Conservation (phyloP, 176 grass and related monocot genomes). For the Oryza australiensis region DNA sequence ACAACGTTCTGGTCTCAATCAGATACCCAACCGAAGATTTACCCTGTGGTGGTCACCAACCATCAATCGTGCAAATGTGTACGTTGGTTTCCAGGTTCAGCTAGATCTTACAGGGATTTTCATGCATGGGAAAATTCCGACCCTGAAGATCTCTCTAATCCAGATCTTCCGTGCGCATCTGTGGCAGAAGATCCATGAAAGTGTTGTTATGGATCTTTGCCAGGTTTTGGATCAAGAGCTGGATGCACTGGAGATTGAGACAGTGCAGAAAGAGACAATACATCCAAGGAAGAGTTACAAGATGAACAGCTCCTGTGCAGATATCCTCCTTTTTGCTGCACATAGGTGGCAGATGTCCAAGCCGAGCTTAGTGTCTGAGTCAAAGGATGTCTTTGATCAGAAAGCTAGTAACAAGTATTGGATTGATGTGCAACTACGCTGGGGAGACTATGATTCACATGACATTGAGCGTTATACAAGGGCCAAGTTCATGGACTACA, state of each 20-base stretch:
- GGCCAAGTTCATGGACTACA: conserved; percentile 99
- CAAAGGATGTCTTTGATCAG: conserved; percentile 96
- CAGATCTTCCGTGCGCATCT: conserved; percentile 99
- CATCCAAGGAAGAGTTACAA: conserved; percentile 99
- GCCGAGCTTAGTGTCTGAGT: conserved; percentile 94
- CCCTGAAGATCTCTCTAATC: conserved; percentile 93
- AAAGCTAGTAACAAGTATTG: conserved; percentile 99
- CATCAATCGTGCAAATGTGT: conserved; percentile 89
- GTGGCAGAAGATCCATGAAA: conserved; percentile 99
- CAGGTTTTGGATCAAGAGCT: conserved; percentile 98
- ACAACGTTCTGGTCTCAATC: conserved; percentile 90
- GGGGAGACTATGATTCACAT: conserved; percentile 99
- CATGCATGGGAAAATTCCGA: conserved; percentile 98
- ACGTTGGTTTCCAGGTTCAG: conserved; percentile 94
- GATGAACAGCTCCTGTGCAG: conserved; percentile 99
- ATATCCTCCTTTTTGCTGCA: conserved; percentile 94
- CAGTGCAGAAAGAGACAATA: conserved; percentile 98
- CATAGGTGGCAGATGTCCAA: conserved; percentile 99
- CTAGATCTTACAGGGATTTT: conserved; percentile 89
- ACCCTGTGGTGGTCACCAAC: conserved; percentile 97
- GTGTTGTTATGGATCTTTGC: conserved; percentile 99
- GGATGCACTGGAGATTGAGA: conserved; percentile 96
- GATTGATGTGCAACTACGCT: conserved; percentile 94
- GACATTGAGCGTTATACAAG: conserved; percentile 97
- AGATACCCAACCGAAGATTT: conserved; percentile 98